Evolutionary conservation across 2,329 filamentous ascomycete species (phyloP).

Genomic region (Sporothrix variecibatus): DNA sequence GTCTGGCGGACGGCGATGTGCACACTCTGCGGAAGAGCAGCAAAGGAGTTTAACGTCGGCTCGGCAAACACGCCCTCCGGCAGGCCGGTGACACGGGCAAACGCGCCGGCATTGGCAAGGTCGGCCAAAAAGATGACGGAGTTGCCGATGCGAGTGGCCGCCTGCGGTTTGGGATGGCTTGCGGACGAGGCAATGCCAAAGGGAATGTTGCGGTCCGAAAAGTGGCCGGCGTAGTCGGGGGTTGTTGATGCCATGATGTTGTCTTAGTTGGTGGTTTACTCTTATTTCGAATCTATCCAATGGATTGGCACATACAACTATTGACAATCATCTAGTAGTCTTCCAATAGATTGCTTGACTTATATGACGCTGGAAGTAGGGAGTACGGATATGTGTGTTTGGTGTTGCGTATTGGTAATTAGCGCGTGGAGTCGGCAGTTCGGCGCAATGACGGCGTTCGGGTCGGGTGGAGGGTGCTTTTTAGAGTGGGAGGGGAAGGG

Average conservation of each 20-base stretch:
- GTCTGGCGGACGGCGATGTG: background rate
- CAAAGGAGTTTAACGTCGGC: background rate
- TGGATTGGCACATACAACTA: too few species aligned
- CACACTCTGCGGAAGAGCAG: background rate
- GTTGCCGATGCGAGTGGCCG: conserved; percentile 26
- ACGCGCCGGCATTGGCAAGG: background rate
- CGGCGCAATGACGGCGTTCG: background rate
- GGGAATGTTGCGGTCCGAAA: conserved; percentile 55
- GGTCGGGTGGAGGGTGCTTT: background rate
- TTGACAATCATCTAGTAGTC: too few species aligned
- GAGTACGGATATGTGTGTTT: too few species aligned
- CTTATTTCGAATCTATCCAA: too few species aligned
- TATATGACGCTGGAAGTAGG: too few species aligned
- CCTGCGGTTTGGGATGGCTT: conserved; percentile 42
- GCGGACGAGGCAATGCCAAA: conserved; percentile 53
- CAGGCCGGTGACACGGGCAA: background rate
- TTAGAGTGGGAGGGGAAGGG: background rate
- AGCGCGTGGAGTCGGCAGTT: background rate
- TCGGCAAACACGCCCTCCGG: background rate
- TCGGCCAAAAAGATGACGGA: background rate
- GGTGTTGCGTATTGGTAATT: too few species aligned
- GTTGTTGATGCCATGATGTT: background rate
- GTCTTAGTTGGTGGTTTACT: background rate
- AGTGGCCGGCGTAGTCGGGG: conserved; percentile 35
- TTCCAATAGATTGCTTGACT: too few species aligned